Conservation (phyloP, 768 basidiomycete genomes). For the Melanogaster broomeanus region DNA sequence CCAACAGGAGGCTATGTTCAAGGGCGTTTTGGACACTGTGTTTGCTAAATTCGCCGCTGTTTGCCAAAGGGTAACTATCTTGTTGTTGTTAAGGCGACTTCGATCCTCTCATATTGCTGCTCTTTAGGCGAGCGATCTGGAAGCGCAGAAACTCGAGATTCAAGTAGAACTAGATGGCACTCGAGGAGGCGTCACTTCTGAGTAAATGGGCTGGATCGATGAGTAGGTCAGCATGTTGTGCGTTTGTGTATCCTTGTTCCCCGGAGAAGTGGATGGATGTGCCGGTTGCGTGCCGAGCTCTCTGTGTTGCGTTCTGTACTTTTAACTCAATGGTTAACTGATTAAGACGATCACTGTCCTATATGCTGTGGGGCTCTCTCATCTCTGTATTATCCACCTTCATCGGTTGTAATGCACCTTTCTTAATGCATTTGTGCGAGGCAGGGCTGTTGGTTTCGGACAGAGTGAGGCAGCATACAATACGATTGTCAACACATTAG, state of each 20-base stretch:
- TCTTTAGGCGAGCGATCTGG: constrained; percentile 15
- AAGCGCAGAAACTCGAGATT: constrained; percentile 15
- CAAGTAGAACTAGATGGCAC: constrained; percentile 15
- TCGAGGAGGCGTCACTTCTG: constrained; percentile 16
- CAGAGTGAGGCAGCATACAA: too few relatives aligned
- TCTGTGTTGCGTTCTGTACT: background rate
- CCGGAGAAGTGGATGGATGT: background rate
- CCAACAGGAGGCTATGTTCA: constrained; percentile 16
- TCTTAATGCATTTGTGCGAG: too few relatives aligned
- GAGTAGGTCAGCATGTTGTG: constrained; percentile 9
- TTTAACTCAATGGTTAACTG: too few relatives aligned
- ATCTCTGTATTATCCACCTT: background rate
- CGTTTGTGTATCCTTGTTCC: constrained; percentile 5
- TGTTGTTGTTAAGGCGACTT: background rate
- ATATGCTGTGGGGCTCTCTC: too few relatives aligned
- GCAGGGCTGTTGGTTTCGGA: too few relatives aligned
- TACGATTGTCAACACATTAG: background rate
- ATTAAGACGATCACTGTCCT: too few relatives aligned
- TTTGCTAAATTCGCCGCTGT: constrained; percentile 11
- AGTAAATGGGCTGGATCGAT: constrained; percentile 9
- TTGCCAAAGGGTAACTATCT: constrained; percentile 11
- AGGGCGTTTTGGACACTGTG: constrained; percentile 12
- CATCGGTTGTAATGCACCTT: too few relatives aligned
- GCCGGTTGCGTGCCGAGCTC: background rate
- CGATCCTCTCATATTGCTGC: background rate